phyloP scores from a whole-genome alignment of 305 asterid species.

The Fraxinus paxiana region DNA sequence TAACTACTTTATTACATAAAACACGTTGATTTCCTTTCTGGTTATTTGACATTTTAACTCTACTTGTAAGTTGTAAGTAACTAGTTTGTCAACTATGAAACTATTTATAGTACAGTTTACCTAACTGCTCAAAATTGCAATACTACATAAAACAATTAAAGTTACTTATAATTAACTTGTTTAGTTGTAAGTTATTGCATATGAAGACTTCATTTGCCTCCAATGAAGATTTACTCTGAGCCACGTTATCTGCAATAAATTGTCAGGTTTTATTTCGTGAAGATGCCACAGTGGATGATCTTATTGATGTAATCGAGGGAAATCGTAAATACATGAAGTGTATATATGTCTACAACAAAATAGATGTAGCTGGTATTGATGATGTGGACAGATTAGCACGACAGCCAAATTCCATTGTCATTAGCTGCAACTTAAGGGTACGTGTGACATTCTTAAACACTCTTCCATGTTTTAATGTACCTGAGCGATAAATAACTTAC shows the following conservation, averaged over 20 bases:
- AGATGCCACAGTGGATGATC: slow-evolving; percentile 98
- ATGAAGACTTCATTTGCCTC: slow-evolving; percentile 14
- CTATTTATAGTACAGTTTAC: background rate
- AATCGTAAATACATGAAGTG: slow-evolving; percentile 97
- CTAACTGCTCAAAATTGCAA: background rate
- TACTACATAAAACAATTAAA: background rate
- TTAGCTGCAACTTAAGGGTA: slow-evolving; percentile 89
- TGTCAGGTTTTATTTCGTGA: slow-evolving; percentile 85
- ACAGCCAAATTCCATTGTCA: slow-evolving; percentile 86
- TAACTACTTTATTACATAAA: background rate
- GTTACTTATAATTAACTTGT: background rate
- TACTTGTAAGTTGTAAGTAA: background rate
- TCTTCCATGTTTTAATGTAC: background rate
- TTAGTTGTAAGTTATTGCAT: background rate
- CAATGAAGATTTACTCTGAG: slow-evolving; percentile 8
- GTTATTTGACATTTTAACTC: background rate
- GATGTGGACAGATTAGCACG: slow-evolving; percentile 93
- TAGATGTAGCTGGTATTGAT: slow-evolving; percentile 94
- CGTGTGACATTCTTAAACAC: slow-evolving; percentile 2
- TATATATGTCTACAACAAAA: slow-evolving; percentile 90
- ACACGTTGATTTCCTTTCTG: background rate
- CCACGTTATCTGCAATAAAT: slow-evolving; percentile 2
- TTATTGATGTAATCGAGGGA: slow-evolving; percentile 95
- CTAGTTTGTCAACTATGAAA: background rate
- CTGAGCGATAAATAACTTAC: background rate